A percentile compares a stretch with the other conserved stretches of the same genome.
Conservation (phyloP, 2,329 filamentous ascomycete species). For the Rosellinia necatrix region DNA sequence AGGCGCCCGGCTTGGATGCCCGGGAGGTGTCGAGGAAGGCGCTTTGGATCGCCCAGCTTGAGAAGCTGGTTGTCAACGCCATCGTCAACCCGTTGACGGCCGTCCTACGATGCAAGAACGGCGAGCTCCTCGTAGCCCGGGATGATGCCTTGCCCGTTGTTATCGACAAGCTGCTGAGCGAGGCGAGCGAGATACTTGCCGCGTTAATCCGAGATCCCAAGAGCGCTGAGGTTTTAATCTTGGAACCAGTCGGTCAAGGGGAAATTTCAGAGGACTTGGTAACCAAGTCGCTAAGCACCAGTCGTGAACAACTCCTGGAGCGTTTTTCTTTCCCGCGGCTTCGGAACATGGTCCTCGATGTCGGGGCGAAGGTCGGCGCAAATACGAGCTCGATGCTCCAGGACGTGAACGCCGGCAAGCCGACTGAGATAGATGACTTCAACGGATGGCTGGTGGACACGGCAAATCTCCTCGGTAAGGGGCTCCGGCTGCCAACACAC, state of each 20-base stretch:
- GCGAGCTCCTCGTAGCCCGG: slow-evolving; percentile 69
- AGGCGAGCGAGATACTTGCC: slow-evolving; percentile 75
- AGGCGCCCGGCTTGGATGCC: slow-evolving; percentile 50
- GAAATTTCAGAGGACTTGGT: neutral
- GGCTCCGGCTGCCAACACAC: slow-evolving; percentile 46
- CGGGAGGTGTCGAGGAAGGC: slow-evolving; percentile 47
- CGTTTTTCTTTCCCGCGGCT: slow-evolving; percentile 52
- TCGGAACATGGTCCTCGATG: slow-evolving; percentile 50
- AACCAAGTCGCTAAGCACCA: slow-evolving; percentile 44
- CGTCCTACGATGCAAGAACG: slow-evolving; percentile 77
- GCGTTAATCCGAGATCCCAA: slow-evolving; percentile 66
- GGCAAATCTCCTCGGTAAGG: slow-evolving; percentile 45
- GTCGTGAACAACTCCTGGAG: slow-evolving; percentile 41
- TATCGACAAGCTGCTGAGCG: slow-evolving; percentile 72
- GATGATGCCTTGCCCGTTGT: slow-evolving; percentile 56
- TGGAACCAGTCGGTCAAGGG: neutral
- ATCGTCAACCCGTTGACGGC: slow-evolving; percentile 86
- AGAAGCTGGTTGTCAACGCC: slow-evolving; percentile 82
- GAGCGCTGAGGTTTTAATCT: slow-evolving; percentile 45
- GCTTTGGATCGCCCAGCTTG: slow-evolving; percentile 70
- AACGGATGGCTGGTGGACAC: slow-evolving; percentile 63
- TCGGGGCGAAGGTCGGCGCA: slow-evolving; percentile 53
- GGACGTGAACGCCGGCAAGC: slow-evolving; percentile 56
- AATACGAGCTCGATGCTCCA: slow-evolving; percentile 69
- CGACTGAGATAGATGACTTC: slow-evolving; percentile 43